Percentiles rank a stretch among this genome's conserved stretches.
Evolutionary conservation across 441 rosid genomes (phyloP).

Genomic region (Dalechampia spathulata): DNA sequence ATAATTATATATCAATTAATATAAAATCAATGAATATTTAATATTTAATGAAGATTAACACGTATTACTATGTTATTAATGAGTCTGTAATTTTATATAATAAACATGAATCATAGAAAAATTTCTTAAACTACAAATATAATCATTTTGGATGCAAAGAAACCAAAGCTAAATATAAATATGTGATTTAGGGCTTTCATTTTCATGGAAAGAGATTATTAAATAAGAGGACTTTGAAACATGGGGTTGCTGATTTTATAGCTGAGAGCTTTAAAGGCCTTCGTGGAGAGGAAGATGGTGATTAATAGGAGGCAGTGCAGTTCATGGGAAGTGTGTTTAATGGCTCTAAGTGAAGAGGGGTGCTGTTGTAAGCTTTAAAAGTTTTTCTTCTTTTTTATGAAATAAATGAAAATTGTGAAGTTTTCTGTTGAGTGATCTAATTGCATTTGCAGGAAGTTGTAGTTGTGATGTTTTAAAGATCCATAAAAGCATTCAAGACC

Average conservation of each 20-base stretch:
- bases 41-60: no score
- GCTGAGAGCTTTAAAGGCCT: constrained; percentile 10
- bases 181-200: no score
- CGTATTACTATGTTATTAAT: no score
- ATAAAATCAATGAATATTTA: no score
- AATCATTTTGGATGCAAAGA: no score
- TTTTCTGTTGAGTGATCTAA: constrained; percentile 28
- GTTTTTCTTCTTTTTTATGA: constrained; percentile 10
- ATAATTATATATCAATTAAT: no score
- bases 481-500: constrained; percentile 48
- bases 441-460: constrained; percentile 40
- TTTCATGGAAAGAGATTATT: not conserved
- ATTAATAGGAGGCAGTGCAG: constrained; percentile 1
- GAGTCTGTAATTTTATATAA: no score
- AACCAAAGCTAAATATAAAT: no score
- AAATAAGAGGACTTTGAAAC: not conserved
- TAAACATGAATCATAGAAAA: no score
- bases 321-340: constrained; percentile 13
- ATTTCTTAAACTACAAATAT: no score
- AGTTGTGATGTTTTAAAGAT: constrained; percentile 48
- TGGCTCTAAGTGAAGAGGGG: constrained; percentile 14
- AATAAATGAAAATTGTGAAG: no score
- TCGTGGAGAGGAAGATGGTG: not conserved
- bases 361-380: constrained; percentile 44
- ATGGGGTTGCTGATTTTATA: not conserved